Evolutionary conservation across 1,284 basidiomycete species (phyloP), one percentile per base, ranked within the genome.

Genomic region (Moniliophthora roreri): DNA sequence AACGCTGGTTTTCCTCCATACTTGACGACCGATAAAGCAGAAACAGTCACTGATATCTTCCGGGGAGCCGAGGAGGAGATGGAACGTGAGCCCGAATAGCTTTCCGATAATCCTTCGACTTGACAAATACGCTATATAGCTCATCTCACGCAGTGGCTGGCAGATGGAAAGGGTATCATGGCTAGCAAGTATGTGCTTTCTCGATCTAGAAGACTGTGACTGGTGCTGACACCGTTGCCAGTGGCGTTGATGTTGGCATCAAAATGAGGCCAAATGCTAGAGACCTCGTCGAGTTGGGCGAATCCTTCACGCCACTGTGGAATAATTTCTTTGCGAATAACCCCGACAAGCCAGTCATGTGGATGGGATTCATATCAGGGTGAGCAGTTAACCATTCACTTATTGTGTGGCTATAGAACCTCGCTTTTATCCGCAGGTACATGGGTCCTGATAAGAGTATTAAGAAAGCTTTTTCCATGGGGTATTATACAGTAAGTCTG

Each of bases 291-390:
- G 63, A 64, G 18, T 62, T 82, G 15, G 78, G 78, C 0, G 68
- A 76, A 1, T 70, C 66, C 3, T 82, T 82, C 60, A 58, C 68
- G 35, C 47, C 66, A 13, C 57, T 69, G 1, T 81, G 79, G 79
- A 60, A 73, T 34, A 59, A 65, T 1, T 72, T 73, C 58, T 82
- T 75, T 48, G 71, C 63, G 18, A 62, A 69, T 8, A 67, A 68
- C 0, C 77, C 75, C 1, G 81, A 83, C 58, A 82, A 82, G 58
- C 68, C 79, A 0, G 71, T 79, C 9, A 58, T 75, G 15, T 71
- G 69, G 62, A 56, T 78, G 2, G 66, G 69, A 4, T 37, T 63
- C 8, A 42, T 66, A 26, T 66, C 70, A 62, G 64, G 52, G 76
- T 74, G 20, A 24, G n/a, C n/a, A n/a, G 51, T 52, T 20, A 36